Percentiles rank a stretch among this genome's conserved stretches.
These are phyloP conservation scores for Cinnamomum micranthum DNA, from an alignment of 164 flowering plant genomes.

Conservation along the genomic window DNA sequence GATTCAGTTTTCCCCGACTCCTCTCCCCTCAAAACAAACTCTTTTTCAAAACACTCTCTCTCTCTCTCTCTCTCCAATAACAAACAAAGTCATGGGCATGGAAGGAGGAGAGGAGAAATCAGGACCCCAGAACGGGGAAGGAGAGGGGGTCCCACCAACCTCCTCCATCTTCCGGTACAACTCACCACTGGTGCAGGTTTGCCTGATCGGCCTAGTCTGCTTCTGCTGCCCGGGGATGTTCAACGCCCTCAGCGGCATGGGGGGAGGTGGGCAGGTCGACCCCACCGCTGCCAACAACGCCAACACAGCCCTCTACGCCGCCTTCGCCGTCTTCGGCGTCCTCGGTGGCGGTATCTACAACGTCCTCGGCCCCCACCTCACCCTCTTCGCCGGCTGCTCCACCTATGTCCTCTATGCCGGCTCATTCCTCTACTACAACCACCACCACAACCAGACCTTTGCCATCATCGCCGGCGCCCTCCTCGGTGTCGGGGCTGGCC, in stretches of 20 bases:
- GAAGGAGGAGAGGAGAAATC: neutral
- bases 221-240: conserved; percentile 99
- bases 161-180: conserved; percentile 51
- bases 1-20: too few species aligned
- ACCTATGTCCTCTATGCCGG: conserved; percentile 84
- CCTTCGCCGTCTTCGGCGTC: conserved; percentile 83
- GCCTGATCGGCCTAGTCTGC: conserved; percentile 76
- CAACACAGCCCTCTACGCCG: conserved; percentile 83
- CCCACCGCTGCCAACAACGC: conserved; percentile 83
- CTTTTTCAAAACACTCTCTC: too few species aligned
- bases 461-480: conserved; percentile 71
- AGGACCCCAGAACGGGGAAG: neutral
- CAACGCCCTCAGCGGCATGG: conserved; percentile 93
- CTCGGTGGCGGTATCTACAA: conserved; percentile 90
- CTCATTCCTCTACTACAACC: conserved; percentile 83
- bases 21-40: too few species aligned
- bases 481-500: conserved; percentile 88
- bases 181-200: conserved; percentile 73
- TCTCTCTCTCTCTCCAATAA: too few species aligned
- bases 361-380: conserved; percentile 69
- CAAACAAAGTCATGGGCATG: neutral
- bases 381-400: conserved; percentile 63
- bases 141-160: too few species aligned
- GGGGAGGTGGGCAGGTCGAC: conserved; percentile 93
- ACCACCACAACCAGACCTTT: conserved; percentile 52